phyloP scores from a whole-genome alignment of 208 protist genomes.

The Spongospora subterranea region DNA sequence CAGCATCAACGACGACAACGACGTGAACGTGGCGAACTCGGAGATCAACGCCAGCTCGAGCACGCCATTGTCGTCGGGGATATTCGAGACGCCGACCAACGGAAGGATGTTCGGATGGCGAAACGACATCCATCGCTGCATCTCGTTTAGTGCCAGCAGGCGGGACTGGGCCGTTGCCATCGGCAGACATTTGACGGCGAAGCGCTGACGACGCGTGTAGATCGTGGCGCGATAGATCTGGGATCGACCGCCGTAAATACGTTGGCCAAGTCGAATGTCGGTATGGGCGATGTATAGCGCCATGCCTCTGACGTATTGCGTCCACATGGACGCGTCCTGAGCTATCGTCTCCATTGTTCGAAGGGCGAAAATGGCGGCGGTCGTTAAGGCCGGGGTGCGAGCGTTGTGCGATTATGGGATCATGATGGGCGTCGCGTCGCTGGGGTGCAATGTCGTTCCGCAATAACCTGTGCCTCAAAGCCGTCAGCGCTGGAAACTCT shows the following conservation, averaged over 20 bases:
- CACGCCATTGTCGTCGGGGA: too few relatives aligned
- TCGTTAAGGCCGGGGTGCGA: too few relatives aligned
- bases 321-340: not conserved
- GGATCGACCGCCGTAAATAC: not conserved
- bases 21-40: not conserved
- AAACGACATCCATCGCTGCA: not conserved
- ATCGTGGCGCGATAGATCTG: not conserved
- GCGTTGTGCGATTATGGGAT: too few relatives aligned
- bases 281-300: not conserved
- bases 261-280: not conserved
- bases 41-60: not conserved
- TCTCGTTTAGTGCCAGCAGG: not conserved
- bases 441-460: too few relatives aligned
- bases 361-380: too few relatives aligned
- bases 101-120: not conserved
- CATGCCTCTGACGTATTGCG: not conserved
- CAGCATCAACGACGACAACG: not conserved
- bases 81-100: constrained; percentile 29
- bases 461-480: too few relatives aligned
- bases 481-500: too few relatives aligned
- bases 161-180: not conserved
- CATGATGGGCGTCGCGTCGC: too few relatives aligned
- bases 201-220: not conserved
- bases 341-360: not conserved
- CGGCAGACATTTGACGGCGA: not conserved